Conservation (phyloP, 1,139 yeast genomes). For the Scheffersomyces insectosa region DNA sequence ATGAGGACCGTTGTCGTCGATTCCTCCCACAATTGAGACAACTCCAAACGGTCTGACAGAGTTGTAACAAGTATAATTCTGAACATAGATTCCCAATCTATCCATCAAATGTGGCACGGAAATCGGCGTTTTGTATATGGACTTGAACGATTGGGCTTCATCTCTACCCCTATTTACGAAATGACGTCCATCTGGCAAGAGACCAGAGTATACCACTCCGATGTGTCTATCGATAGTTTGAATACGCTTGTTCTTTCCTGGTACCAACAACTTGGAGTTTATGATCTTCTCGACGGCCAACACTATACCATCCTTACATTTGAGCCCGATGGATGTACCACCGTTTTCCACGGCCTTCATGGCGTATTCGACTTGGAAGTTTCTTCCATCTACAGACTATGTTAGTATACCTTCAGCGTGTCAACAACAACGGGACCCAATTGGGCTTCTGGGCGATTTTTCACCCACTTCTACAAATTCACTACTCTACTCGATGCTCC, state of each 20-base stretch:
- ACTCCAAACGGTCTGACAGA: slow-evolving; percentile 98
- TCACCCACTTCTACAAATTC: too few species aligned
- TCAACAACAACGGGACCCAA: too few species aligned
- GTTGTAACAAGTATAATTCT: slow-evolving; percentile 92
- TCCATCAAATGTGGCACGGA: slow-evolving; percentile 83
- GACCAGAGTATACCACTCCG: slow-evolving; percentile 93
- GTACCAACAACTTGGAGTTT: slow-evolving; percentile 82
- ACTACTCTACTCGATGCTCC: too few species aligned
- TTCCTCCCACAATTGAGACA: slow-evolving; percentile 89
- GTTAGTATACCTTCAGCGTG: slow-evolving; percentile 19
- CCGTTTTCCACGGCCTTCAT: slow-evolving; percentile 97
- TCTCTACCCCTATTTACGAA: slow-evolving; percentile 90
- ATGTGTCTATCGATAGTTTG: slow-evolving; percentile 92
- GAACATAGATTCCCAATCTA: slow-evolving; percentile 88
- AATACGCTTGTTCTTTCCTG: slow-evolving; percentile 84
- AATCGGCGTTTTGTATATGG: slow-evolving; percentile 73
- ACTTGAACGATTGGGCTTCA: slow-evolving; percentile 81
- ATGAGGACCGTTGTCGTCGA: slow-evolving; percentile 86
- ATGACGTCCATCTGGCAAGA: slow-evolving; percentile 95
- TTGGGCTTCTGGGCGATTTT: too few species aligned
- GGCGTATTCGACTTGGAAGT: slow-evolving; percentile 98
- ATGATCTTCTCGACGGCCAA: slow-evolving; percentile 95
- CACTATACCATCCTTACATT: slow-evolving; percentile 89
- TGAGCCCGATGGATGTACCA: slow-evolving; percentile 91
- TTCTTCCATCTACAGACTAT: slow-evolving; percentile 80